Evolutionary conservation across 192 early-diverging fungal genomes (phyloP).

Genomic region (Umbelopsis isabellina): DNA sequence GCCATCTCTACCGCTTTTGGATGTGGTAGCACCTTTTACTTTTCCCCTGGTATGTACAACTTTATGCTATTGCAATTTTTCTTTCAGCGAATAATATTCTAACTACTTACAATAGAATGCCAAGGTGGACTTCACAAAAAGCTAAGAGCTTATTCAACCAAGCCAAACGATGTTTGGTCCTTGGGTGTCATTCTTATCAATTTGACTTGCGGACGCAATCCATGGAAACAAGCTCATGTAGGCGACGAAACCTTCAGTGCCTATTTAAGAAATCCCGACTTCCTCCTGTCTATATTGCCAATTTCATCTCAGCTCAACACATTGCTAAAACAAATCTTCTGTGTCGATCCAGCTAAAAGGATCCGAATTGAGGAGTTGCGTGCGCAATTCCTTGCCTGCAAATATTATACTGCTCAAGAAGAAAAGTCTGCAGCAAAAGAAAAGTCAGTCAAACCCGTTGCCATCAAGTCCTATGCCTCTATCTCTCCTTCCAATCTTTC

Average conservation of each 20-base stretch:
- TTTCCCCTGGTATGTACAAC: slow-evolving; percentile 48
- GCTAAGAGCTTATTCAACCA: slow-evolving; percentile 57
- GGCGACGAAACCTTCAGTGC: slow-evolving; percentile 81
- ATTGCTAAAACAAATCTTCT: slow-evolving; percentile 75
- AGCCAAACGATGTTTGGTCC: slow-evolving; percentile 87
- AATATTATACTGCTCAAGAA: slow-evolving; percentile 12
- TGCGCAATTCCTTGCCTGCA: slow-evolving; percentile 7
- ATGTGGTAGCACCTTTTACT: slow-evolving; percentile 75
- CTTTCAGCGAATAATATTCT: background rate
- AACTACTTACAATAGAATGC: slow-evolving; percentile 52
- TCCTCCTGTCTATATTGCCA: slow-evolving; percentile 65
- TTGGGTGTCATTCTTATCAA: slow-evolving; percentile 91
- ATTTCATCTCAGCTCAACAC: slow-evolving; percentile 68
- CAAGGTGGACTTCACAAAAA: slow-evolving; percentile 55
- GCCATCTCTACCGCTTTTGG: slow-evolving; percentile 85
- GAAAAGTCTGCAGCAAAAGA: background rate
- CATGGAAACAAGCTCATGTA: slow-evolving; percentile 74
- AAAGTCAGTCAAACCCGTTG: background rate
- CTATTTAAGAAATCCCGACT: slow-evolving; percentile 61
- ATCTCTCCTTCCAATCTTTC: background rate
- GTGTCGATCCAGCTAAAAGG: slow-evolving; percentile 63
- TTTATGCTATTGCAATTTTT: background rate
- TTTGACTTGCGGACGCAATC: slow-evolving; percentile 81
- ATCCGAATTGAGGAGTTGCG: slow-evolving; percentile 47
- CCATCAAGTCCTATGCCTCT: background rate